A percentile compares a stretch with the other conserved stretches of the same genome.
Conservation (phyloP, 176 grass and related monocot genomes). For the Phragmites australis region DNA sequence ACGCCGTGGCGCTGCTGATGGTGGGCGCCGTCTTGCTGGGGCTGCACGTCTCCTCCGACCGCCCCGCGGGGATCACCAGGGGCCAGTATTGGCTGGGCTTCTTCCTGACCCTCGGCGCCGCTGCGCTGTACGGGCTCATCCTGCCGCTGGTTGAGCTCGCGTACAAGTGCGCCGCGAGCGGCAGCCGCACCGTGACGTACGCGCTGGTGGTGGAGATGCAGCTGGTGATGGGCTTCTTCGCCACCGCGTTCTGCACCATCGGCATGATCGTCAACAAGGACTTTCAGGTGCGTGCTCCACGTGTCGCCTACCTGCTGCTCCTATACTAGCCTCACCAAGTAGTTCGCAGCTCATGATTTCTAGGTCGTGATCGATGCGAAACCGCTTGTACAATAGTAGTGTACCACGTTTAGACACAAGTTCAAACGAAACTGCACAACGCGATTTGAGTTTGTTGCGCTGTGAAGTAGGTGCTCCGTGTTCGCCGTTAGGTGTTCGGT, state of each 20-base stretch:
- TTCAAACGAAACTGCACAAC: too few relatives aligned
- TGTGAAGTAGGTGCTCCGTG: too few relatives aligned
- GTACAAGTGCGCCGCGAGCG: constrained; percentile 46
- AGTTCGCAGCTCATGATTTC: too few relatives aligned
- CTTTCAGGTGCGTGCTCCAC: constrained; percentile 55
- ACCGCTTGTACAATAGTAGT: too few relatives aligned
- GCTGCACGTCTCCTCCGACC: constrained; percentile 39
- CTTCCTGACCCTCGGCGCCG: constrained; percentile 51
- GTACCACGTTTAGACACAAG: too few relatives aligned
- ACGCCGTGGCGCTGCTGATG: constrained; percentile 62
- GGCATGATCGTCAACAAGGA: constrained; percentile 59
- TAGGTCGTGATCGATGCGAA: too few relatives aligned
- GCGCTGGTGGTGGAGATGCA: constrained; percentile 81
- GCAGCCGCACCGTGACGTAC: constrained; percentile 56
- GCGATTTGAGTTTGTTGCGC: too few relatives aligned
- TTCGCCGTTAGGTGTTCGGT: too few relatives aligned
- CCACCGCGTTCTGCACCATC: constrained; percentile 53
- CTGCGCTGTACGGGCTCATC: constrained; percentile 63
- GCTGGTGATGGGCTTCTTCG: constrained; percentile 68
- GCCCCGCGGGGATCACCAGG: constrained; percentile 28
- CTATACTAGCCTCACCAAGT: too few relatives aligned
- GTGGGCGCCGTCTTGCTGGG: constrained; percentile 63
- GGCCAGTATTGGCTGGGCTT: constrained; percentile 61
- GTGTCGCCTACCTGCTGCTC: not conserved
- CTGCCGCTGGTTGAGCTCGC: constrained; percentile 58